Conservation (phyloP, 768 basidiomycete genomes). For the Lentinula lateritia region DNA sequence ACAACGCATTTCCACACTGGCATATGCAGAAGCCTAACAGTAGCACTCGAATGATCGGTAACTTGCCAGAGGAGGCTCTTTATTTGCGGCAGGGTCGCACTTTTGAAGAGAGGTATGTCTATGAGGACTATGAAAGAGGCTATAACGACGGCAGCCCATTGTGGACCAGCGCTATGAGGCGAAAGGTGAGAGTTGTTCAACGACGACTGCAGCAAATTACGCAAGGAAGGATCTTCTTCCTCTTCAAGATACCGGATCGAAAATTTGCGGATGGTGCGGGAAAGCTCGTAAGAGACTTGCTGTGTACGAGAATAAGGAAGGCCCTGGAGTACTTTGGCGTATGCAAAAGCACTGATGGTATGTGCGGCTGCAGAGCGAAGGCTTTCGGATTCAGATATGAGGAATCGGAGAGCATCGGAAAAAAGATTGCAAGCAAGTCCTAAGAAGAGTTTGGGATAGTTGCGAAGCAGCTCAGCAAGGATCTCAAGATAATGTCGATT, state of each 20-base stretch:
- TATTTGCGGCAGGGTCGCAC: slow-evolving; percentile 28
- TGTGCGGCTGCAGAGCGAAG: slow-evolving; percentile 48
- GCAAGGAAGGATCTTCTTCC: slow-evolving; percentile 21
- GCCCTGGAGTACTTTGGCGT: slow-evolving; percentile 27
- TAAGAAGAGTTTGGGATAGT: slow-evolving; percentile 42
- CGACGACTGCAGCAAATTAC: slow-evolving; percentile 10
- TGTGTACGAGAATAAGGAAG: not conserved
- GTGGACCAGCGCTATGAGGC: slow-evolving; percentile 21
- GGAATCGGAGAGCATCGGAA: slow-evolving; percentile 26
- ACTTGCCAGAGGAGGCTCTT: slow-evolving; percentile 27
- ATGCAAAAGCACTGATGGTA: slow-evolving; percentile 50
- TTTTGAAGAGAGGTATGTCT: slow-evolving; percentile 37
- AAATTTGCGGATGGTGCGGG: slow-evolving; percentile 21
- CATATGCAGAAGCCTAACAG: slow-evolving; percentile 32
- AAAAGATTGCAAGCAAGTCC: slow-evolving; percentile 45
- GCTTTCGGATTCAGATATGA: slow-evolving; percentile 21
- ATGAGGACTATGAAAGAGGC: slow-evolving; percentile 44
- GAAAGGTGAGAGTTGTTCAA: not conserved
- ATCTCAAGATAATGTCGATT: slow-evolving; percentile 19
- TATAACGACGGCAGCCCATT: slow-evolving; percentile 39
- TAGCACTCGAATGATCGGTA: slow-evolving; percentile 25
- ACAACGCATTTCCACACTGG: slow-evolving; percentile 50
- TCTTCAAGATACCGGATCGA: slow-evolving; percentile 14
- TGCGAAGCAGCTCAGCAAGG: slow-evolving; percentile 26
- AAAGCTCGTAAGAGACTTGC: slow-evolving; percentile 16